Percentiles rank a stretch among this genome's conserved stretches.
Evolutionary conservation across 768 basidiomycete genomes (phyloP).

Genomic region (Leucocoprinus leucothites): DNA sequence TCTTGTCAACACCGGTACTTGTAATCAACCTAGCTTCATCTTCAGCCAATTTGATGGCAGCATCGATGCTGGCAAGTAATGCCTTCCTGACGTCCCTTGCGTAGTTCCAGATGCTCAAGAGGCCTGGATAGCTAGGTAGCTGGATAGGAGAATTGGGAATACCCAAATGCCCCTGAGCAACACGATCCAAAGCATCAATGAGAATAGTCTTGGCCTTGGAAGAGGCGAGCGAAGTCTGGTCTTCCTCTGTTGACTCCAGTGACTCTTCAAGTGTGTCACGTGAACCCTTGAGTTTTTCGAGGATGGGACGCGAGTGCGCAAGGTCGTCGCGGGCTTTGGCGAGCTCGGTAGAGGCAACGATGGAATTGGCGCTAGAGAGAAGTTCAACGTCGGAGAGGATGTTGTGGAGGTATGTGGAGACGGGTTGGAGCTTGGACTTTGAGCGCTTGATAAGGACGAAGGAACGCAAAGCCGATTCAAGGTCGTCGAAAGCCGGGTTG

Average conservation of each 20-base stretch:
- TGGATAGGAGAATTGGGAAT: slow-evolving; percentile 40
- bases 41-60: slow-evolving; percentile 76
- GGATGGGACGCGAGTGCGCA: slow-evolving; percentile 65
- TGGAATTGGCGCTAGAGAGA: slow-evolving; percentile 80
- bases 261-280: slow-evolving; percentile 75
- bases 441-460: slow-evolving; percentile 95
- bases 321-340: slow-evolving; percentile 71
- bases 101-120: slow-evolving; percentile 84
- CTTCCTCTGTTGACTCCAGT: slow-evolving; percentile 79
- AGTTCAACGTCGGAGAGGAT: slow-evolving; percentile 89
- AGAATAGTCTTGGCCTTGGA: slow-evolving; percentile 58
- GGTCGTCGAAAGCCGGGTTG: slow-evolving; percentile 76
- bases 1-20: slow-evolving; percentile 57
- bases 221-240: slow-evolving; percentile 51
- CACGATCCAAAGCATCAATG: slow-evolving; percentile 65
- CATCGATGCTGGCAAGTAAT: slow-evolving; percentile 79
- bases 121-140: slow-evolving; percentile 81
- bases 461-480: slow-evolving; percentile 86
- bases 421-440: slow-evolving; percentile 95
- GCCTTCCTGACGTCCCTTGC: slow-evolving; percentile 73
- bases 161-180: slow-evolving; percentile 73
- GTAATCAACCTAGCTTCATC: slow-evolving; percentile 77
- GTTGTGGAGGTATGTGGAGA: slow-evolving; percentile 85
- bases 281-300: slow-evolving; percentile 82
- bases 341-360: slow-evolving; percentile 80